Base-by-base conservation (phyloP, 2,329 filamentous ascomycete genomes). In the Neurospora sp. region DNA sequence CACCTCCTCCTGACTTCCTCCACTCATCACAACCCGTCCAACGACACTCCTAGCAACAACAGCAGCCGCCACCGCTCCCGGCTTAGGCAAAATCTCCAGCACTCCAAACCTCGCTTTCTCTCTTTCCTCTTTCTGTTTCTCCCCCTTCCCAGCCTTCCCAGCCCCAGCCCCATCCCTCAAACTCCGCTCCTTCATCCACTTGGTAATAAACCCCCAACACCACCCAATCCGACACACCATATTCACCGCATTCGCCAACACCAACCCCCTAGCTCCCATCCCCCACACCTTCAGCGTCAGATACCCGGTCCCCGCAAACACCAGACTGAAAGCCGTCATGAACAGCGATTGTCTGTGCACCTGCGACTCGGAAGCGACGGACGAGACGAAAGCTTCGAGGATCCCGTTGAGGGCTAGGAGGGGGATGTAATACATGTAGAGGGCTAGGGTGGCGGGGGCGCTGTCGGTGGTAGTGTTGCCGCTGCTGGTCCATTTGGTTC, bases 371-470 rank as follows among this genome's bases (percentile, higher is more conserved):
- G 87, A 90, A 0, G 95, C 94, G 0, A 96, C 92, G 2, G 93
- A 93, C 0, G 94, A 90, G 17, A 98, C 94, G 76, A 99, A 98
- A 0, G 93, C 93, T 77, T 99, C 96, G 1, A 91, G 89, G 28
- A 98, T 88, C 68, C 96, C 96, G 77, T 99, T 99, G 75, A 97
- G 82, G 3, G 95, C 96, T 4, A 98, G 86, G 36, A 98, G 89
- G 0, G 96, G 96, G 71, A 99, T 92, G 81, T 97, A 98, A 79
- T 93, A 93, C 81, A 93, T 94, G 80, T 97, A 99, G 0, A 86
- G 86, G 0, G 90, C 89, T 7, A 99, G 85, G 3, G 96, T 90
- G 9, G 85, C 80, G 6, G 90, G 90, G 0, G 94, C 93, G 19
- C 19, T 19, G 19, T 19, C 19, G 19, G 19, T 19, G 19, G 19